Evolutionary conservation across 306 rosid genomes (phyloP).

Genomic region (Rosa lucieae): DNA sequence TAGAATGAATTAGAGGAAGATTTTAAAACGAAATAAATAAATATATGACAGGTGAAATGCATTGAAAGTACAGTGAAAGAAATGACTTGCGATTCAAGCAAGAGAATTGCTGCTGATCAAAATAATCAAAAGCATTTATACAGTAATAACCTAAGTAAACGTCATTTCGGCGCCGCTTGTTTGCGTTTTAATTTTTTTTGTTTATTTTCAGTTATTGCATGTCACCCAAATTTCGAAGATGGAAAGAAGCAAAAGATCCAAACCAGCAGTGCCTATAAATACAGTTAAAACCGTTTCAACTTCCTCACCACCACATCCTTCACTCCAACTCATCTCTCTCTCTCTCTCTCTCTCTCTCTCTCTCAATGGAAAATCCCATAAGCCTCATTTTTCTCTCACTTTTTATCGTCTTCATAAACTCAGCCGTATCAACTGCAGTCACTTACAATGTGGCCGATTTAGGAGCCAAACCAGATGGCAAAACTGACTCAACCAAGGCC

Average conservation of each 20-base stretch:
- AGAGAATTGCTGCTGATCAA: no score
- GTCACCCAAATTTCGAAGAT: neutral
- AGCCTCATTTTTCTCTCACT: neutral
- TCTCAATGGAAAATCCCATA: slow-evolving; percentile 14
- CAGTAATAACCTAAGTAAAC: neutral
- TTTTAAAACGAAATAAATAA: no score
- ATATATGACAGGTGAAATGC: no score
- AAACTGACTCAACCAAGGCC: no score
- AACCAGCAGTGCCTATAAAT: slow-evolving; percentile 24
- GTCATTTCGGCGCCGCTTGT: slow-evolving; percentile 9
- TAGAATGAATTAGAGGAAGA: no score
- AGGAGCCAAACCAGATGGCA: no score
- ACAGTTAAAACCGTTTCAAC: slow-evolving; percentile 20
- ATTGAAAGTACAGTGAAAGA: no score
- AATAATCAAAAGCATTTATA: neutral
- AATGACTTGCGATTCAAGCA: neutral
- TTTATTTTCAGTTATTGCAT: neutral
- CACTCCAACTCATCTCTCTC: neutral
- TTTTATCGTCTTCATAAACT: slow-evolving; percentile 5
- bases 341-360: neutral
- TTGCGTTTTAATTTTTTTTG: neutral
- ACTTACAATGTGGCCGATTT: no score
- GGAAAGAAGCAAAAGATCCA: no score
- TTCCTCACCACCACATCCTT: neutral
- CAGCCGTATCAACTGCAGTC: no score